Percentiles rank a stretch among this genome's conserved stretches.
These are phyloP conservation scores for Fusarium scirpi DNA, from an alignment of 2,329 filamentous ascomycete species.

Conservation along the genomic window DNA sequence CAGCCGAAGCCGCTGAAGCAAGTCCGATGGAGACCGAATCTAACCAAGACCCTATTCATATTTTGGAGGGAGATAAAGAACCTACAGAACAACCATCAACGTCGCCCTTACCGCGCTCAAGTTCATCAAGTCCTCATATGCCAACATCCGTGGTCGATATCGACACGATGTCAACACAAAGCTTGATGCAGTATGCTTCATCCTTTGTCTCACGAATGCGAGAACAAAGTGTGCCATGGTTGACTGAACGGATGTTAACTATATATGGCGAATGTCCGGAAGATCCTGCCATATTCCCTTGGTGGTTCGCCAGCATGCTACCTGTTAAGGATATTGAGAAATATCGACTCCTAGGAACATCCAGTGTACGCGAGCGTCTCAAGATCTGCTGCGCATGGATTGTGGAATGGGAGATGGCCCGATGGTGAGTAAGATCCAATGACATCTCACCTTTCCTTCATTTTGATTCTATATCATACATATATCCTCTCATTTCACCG, in stretches of 20 bases:
- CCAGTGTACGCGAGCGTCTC: slow-evolving; percentile 81
- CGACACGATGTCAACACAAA: slow-evolving; percentile 72
- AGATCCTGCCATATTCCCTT: slow-evolving; percentile 83
- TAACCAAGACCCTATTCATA: background rate
- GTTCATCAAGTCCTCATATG: slow-evolving; percentile 9
- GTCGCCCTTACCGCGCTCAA: slow-evolving; percentile 6
- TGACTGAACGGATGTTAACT: slow-evolving; percentile 76
- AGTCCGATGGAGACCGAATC: slow-evolving; percentile 16
- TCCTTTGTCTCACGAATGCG: slow-evolving; percentile 78
- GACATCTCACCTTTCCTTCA: background rate
- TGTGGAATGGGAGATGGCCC: slow-evolving; percentile 73
- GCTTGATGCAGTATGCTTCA: slow-evolving; percentile 73
- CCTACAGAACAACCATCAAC: slow-evolving; percentile 1
- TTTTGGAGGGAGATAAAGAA: slow-evolving; percentile 11
- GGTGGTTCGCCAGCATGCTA: slow-evolving; percentile 89
- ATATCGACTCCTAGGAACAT: slow-evolving; percentile 78
- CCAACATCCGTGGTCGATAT: slow-evolving; percentile 30
- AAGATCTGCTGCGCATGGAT: slow-evolving; percentile 89
- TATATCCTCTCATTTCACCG: background rate
- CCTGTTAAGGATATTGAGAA: slow-evolving; percentile 83
- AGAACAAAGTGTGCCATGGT: slow-evolving; percentile 76
- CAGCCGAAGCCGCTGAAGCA: slow-evolving; percentile 75
- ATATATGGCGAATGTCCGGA: slow-evolving; percentile 82
- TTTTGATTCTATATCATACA: background rate
- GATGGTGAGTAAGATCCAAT: slow-evolving; percentile 70